Evolutionary conservation across 495 filamentous ascomycete species (phyloP).

Genomic region (Astrothelium macrocarpum): DNA sequence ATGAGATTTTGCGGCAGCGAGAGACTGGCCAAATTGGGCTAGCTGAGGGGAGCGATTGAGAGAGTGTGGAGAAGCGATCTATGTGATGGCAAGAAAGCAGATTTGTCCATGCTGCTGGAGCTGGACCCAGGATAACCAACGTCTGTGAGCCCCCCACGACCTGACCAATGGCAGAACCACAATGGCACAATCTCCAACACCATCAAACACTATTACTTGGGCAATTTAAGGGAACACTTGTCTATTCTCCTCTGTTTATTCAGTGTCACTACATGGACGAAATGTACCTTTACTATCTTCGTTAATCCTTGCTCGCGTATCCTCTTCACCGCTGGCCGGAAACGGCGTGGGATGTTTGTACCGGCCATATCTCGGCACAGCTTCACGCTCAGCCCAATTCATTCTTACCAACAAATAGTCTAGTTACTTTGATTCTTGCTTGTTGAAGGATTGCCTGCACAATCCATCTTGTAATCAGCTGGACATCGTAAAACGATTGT

Average conservation of each 20-base stretch:
- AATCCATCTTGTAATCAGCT: neutral
- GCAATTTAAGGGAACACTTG: neutral
- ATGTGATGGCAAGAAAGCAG: neutral
- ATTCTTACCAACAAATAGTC: too few species aligned
- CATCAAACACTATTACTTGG: neutral
- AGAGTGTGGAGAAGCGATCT: neutral
- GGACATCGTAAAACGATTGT: too few species aligned
- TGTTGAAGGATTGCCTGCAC: neutral
- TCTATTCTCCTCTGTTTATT: neutral
- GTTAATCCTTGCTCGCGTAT: neutral
- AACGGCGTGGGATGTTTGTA: neutral
- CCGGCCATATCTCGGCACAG: neutral
- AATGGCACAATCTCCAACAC: neutral
- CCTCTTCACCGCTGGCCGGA: constrained; percentile 3
- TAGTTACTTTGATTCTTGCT: too few species aligned
- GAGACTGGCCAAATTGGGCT: neutral
- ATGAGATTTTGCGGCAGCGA: neutral
- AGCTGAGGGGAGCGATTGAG: neutral
- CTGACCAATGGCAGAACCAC: neutral
- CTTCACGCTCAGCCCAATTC: too few species aligned
- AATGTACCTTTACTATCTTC: neutral
- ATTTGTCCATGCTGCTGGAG: neutral
- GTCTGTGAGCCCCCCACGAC: neutral
- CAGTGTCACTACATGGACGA: neutral
- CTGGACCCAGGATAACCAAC: too few species aligned